Base-by-base conservation (phyloP, 208 protist species). In the Borovskyia barvae region DNA sequence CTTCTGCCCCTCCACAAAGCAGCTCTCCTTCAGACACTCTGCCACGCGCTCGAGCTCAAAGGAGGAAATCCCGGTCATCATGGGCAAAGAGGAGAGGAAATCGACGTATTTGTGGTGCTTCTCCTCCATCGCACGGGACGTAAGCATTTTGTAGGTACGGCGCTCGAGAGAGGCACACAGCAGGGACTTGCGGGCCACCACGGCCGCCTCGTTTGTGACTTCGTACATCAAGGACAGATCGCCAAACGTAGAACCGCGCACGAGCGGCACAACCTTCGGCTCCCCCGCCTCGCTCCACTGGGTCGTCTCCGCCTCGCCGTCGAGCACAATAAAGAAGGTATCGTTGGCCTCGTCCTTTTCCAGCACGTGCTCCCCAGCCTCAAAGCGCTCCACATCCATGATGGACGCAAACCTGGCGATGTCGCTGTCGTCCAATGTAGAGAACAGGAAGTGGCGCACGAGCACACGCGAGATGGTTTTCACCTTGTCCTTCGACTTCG, bases 371-470 rank as follows among this genome's bases (percentile, higher is more conserved):
- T 55, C 47, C 2, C 60, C 73, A 24, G 63, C 63, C 59, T 64
- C 40, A 22, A 78, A 76, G 33, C 39, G 37, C 29, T 53, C 59
- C 3, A 78, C 52, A 36, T 87, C 72, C 85, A 94, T 90, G 46
- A 86, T 80, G 40, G 71, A 65, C 3, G 77, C 77, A 29, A 86
- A 64, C 63, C 66, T 75, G 11, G 57, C 54, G 37, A 87, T 67
- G 48, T 87, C 66, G 39, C 37, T 68, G 50, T 89, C 85, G 56
- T 92, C 82, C 11, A 89, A 60, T 33, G 68, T 81, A 36, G 78
- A 91, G 64, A 92, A 94, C 48, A 91, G 66, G 47, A 77, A 87
- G 59, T 87, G 82, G 24, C 54, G 49, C 62, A 88, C 74, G 17
- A 94, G 71, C 6, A 76, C 69, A 25, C 64, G 54, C 17, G 66